These are phyloP conservation scores for Galium porrigens DNA, from an alignment of 305 asterid genomes.

Conservation along the genomic window DNA sequence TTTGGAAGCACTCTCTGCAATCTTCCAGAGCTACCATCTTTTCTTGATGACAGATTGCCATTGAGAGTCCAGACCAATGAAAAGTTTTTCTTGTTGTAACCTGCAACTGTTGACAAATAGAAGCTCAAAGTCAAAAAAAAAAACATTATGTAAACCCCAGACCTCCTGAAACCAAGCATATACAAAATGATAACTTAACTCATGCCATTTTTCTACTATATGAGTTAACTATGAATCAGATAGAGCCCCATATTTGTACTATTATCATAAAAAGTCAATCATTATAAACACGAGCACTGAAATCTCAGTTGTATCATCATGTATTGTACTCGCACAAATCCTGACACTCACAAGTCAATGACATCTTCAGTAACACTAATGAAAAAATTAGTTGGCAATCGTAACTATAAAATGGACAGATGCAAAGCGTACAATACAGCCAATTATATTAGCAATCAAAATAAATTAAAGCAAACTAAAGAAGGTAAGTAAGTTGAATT, in stretches of 20 bases:
- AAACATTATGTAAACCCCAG: not conserved
- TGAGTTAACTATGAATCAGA: not conserved
- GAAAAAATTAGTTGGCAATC: not conserved
- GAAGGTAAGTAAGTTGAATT: not conserved
- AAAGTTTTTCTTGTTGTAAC: conserved; percentile 38
- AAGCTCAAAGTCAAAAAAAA: conserved; percentile 4
- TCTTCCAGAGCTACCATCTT: conserved; percentile 27
- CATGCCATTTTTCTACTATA: not conserved
- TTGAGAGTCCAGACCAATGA: conserved; percentile 70
- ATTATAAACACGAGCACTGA: not conserved
- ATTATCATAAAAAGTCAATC: not conserved
- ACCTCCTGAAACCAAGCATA: not conserved
- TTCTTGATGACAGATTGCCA: conserved; percentile 35
- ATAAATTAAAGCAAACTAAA: not conserved
- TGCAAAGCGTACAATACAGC: not conserved
- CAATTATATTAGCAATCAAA: not conserved
- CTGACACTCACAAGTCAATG: not conserved
- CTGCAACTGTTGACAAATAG: conserved; percentile 22
- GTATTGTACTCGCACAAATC: not conserved
- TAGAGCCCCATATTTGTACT: not conserved
- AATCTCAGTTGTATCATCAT: not conserved
- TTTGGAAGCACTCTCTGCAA: conserved; percentile 42
- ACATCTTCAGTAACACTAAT: not conserved
- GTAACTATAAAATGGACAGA: not conserved
- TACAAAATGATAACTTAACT: not conserved